Percentiles rank a stretch among this genome's conserved stretches.
Conservation (phyloP, 2,329 filamentous ascomycete genomes). For the Colletotrichum tropicicola region DNA sequence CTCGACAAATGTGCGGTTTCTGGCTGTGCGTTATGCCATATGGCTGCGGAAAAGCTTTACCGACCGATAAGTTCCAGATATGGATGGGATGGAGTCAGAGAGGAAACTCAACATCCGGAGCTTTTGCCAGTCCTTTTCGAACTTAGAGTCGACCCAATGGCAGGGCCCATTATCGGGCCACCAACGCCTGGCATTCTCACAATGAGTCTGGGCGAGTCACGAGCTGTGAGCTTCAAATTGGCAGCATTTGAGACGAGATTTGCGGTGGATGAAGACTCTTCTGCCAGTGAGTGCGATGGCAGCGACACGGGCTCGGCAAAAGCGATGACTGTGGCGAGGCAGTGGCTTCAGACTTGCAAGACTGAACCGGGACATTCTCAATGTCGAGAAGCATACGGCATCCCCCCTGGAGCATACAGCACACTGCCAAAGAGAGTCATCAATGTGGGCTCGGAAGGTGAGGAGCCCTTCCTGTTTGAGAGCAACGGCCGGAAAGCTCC, state of each 20-base stretch:
- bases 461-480: not conserved
- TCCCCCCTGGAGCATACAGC: rapidly evolving
- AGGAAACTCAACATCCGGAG: not conserved
- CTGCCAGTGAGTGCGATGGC: too few relatives aligned
- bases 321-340: not conserved
- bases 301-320: not conserved
- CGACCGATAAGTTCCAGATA: not conserved
- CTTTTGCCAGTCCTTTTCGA: not conserved
- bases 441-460: not conserved
- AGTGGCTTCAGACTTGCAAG: not conserved
- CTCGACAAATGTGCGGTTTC: not conserved
- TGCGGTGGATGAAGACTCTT: not conserved
- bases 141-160: too few relatives aligned
- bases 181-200: too few relatives aligned
- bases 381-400: not conserved
- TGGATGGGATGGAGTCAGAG: not conserved
- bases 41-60: not conserved
- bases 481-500: not conserved
- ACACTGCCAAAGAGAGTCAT: not conserved
- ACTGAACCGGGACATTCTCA: not conserved
- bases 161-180: too few relatives aligned
- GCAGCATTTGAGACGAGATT: not conserved
- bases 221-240: not conserved
- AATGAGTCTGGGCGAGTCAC: not conserved
- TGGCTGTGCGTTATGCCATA: not conserved